Percentiles rank a stretch among this genome's conserved stretches.
phyloP scores from a whole-genome alignment of 345 rosid genomes.

The Eucalyptus guilfoylei region DNA sequence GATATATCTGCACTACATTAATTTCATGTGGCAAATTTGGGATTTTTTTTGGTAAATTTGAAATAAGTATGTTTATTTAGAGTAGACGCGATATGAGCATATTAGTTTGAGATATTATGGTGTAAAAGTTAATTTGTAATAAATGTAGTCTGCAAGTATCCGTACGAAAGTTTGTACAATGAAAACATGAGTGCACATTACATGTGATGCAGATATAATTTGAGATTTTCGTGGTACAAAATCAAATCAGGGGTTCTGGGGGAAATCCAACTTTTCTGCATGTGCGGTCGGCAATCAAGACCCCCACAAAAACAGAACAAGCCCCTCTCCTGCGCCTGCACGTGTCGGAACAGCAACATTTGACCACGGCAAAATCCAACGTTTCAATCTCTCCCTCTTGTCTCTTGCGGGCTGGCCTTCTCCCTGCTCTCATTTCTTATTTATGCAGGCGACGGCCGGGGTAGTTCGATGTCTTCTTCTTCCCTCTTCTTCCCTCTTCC shows the following conservation, averaged over 20 bases:
- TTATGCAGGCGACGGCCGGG: background rate
- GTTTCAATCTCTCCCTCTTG: background rate
- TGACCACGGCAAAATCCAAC: background rate
- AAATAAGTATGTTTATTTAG: accelerated
- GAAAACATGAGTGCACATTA: background rate
- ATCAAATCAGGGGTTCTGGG: background rate
- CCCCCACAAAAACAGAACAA: background rate
- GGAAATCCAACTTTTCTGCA: background rate
- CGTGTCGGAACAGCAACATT: background rate
- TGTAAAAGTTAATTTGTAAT: background rate
- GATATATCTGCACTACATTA: accelerated
- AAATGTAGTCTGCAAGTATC: background rate
- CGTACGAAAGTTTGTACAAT: background rate
- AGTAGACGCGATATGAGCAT: too few relatives aligned
- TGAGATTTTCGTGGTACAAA: background rate
- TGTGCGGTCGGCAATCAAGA: background rate
- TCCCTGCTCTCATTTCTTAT: background rate
- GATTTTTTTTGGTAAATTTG: background rate
- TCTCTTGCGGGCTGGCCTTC: background rate
- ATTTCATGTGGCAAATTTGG: background rate
- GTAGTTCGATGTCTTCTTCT: background rate
- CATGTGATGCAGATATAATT: background rate
- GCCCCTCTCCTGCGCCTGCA: background rate
- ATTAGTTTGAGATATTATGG: accelerated
- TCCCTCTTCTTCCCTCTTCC: background rate